A percentile compares a stretch with the other conserved stretches of the same genome.
Evolutionary conservation across 2,329 filamentous ascomycete genomes (phyloP).

Genomic region (Cephalotrichum gorgonifer): DNA sequence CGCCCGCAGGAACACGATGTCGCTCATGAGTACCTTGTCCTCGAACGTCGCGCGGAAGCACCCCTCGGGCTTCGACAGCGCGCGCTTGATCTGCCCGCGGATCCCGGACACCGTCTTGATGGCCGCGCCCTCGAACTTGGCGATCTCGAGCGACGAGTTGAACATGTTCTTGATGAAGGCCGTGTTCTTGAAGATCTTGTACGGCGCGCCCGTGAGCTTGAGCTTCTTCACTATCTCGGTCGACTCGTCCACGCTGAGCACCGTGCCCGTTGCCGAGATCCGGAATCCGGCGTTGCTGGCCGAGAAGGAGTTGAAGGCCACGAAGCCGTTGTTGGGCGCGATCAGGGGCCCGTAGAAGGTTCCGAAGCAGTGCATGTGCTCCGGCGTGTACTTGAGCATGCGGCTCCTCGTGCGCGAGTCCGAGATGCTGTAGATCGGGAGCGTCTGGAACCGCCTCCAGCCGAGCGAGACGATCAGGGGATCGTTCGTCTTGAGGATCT

Average conservation of each 20-base stretch:
- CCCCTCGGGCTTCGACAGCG: constrained; percentile 84
- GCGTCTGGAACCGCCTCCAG: constrained; percentile 88
- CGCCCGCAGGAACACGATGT: constrained; percentile 90
- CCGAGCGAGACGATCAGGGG: constrained; percentile 94
- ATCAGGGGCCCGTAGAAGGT: constrained; percentile 94
- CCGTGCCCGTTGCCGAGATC: constrained; percentile 86
- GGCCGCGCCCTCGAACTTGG: constrained; percentile 93
- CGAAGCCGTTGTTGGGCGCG: constrained; percentile 92
- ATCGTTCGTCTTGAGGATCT: constrained; percentile 96
- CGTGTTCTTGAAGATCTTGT: constrained; percentile 99
- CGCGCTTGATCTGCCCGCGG: constrained; percentile 93
- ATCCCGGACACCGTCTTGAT: constrained; percentile 96
- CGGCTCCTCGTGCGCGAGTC: constrained; percentile 89
- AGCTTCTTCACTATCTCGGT: constrained; percentile 99
- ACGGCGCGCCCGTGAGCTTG: constrained; percentile 84
- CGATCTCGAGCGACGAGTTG: constrained; percentile 81
- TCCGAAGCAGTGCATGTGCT: constrained; percentile 98
- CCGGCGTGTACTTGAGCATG: constrained; percentile 98
- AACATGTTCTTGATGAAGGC: constrained; percentile 99
- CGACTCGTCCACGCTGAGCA: constrained; percentile 87
- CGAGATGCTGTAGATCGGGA: constrained; percentile 89
- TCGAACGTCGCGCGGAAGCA: constrained; percentile 96
- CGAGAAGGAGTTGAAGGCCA: constrained; percentile 82
- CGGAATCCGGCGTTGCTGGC: constrained; percentile 81
- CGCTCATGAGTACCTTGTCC: constrained; percentile 93